Evolutionary conservation across 164 flowering plant species (phyloP).

Genomic region (Vitis labrusca): DNA sequence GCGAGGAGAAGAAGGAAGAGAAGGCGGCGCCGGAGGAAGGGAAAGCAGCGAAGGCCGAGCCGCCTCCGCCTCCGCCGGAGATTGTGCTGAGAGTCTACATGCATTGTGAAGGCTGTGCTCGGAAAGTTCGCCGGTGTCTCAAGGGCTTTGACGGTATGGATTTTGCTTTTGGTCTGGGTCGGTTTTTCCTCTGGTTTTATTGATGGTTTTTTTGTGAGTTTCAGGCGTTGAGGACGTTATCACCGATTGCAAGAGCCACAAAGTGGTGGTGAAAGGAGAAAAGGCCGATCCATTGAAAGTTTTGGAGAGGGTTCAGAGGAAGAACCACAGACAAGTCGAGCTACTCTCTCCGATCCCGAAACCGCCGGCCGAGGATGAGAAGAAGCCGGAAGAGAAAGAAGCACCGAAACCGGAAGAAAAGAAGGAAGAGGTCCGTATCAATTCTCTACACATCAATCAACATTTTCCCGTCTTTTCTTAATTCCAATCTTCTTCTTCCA

Average conservation of each 20-base stretch:
- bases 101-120: constrained; percentile 96
- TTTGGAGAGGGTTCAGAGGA: constrained; percentile 59
- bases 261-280: constrained; percentile 75
- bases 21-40: background rate
- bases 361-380: constrained; percentile 50
- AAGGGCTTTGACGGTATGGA: constrained; percentile 64
- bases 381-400: constrained; percentile 47
- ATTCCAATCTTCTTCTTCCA: background rate
- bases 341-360: constrained; percentile 70
- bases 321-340: constrained; percentile 66
- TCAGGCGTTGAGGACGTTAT: constrained; percentile 70
- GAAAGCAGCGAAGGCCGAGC: constrained; percentile 17
- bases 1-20: constrained; percentile 22
- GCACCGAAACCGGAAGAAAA: constrained; percentile 55
- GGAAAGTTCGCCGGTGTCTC: constrained; percentile 63
- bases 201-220: constrained; percentile 3
- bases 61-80: constrained; percentile 57
- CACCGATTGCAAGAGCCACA: constrained; percentile 62
- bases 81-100: constrained; percentile 70
- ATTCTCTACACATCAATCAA: background rate
- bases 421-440: constrained; percentile 53
- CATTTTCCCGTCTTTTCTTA: background rate
- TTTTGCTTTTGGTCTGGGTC: background rate
- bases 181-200: background rate
- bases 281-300: constrained; percentile 82